These are phyloP conservation scores for Xanthoconium stramineum DNA, from an alignment of 768 basidiomycete species.

Conservation along the genomic window DNA sequence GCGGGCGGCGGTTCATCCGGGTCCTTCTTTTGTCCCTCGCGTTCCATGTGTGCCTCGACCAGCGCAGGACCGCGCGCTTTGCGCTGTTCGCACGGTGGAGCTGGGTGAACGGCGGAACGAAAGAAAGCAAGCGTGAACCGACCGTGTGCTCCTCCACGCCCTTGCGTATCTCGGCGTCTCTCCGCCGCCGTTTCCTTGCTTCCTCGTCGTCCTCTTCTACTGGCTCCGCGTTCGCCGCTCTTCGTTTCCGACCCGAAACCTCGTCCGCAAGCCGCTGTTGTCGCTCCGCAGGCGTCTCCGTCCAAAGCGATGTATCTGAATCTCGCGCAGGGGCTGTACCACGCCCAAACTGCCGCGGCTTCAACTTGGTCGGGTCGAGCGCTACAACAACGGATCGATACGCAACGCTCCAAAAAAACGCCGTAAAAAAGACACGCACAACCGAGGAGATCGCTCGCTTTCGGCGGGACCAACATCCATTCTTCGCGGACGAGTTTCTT, in stretches of 20 bases:
- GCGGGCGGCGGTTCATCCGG: slow-evolving; percentile 52
- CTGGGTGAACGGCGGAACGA: neutral
- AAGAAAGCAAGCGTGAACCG: slow-evolving; percentile 21
- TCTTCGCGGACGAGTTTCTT: slow-evolving; percentile 83
- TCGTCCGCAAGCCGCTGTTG: slow-evolving; percentile 93
- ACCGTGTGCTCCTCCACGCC: slow-evolving; percentile 83
- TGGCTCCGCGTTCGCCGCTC: slow-evolving; percentile 52
- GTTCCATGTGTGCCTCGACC: slow-evolving; percentile 48
- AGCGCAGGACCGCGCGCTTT: slow-evolving; percentile 53
- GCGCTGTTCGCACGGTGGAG: slow-evolving; percentile 30
- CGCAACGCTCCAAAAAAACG: neutral
- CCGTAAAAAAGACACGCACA: slow-evolving; percentile 46
- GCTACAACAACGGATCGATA: slow-evolving; percentile 37
- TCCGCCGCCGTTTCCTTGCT: slow-evolving; percentile 52
- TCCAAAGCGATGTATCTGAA: slow-evolving; percentile 79
- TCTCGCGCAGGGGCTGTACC: slow-evolving; percentile 39
- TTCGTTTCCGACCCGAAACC: slow-evolving; percentile 84
- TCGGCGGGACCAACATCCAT: slow-evolving; percentile 98
- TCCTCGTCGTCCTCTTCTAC: slow-evolving; percentile 36
- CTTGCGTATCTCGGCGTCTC: slow-evolving; percentile 65
- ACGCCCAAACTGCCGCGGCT: slow-evolving; percentile 76
- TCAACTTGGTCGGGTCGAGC: slow-evolving; percentile 84
- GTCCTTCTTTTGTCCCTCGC: slow-evolving; percentile 37
- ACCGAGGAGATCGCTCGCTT: slow-evolving; percentile 70
- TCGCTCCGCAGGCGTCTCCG: slow-evolving; percentile 92